A percentile compares a stretch with the other conserved stretches of the same genome.
phyloP scores from a whole-genome alignment of 257 asterid genomes.

The Plectranthus barbatus region DNA sequence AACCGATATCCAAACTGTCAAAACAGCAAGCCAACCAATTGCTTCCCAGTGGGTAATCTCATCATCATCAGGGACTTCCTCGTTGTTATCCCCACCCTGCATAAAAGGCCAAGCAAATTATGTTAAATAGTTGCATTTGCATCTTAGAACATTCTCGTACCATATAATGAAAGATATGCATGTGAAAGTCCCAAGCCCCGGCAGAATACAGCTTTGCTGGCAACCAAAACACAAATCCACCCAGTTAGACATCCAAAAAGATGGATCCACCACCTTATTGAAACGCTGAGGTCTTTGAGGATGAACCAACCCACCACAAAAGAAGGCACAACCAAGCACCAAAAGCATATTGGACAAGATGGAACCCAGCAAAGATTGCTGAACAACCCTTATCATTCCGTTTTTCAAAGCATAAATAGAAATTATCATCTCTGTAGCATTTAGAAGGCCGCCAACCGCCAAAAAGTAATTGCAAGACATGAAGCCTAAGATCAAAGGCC shows the following conservation, averaged over 20 bases:
- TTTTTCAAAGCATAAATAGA: slow-evolving; percentile 82
- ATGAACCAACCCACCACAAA: slow-evolving; percentile 82
- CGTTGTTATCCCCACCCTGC: slow-evolving; percentile 46
- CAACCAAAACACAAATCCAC: slow-evolving; percentile 8
- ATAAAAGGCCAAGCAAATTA: slow-evolving; percentile 8
- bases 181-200: not conserved
- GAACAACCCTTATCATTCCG: slow-evolving; percentile 91
- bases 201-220: not conserved
- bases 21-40: slow-evolving; percentile 75
- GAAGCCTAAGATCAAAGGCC: not conserved
- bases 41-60: slow-evolving; percentile 91
- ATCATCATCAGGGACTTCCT: slow-evolving; percentile 47
- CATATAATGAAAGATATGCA: not conserved
- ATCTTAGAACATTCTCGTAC: not conserved
- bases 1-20: slow-evolving; percentile 86
- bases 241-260: slow-evolving; percentile 1
- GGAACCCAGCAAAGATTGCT: slow-evolving; percentile 87
- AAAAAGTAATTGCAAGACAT: not conserved
- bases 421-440: slow-evolving; percentile 96
- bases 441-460: slow-evolving; percentile 94
- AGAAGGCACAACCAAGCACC: slow-evolving; percentile 97
- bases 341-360: slow-evolving; percentile 94
- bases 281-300: slow-evolving; percentile 64
- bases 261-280: slow-evolving; percentile 57
- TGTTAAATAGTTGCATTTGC: not conserved